phyloP scores from a whole-genome alignment of 2,329 filamentous ascomycete species.

The Dothiorella sarmentorum region DNA sequence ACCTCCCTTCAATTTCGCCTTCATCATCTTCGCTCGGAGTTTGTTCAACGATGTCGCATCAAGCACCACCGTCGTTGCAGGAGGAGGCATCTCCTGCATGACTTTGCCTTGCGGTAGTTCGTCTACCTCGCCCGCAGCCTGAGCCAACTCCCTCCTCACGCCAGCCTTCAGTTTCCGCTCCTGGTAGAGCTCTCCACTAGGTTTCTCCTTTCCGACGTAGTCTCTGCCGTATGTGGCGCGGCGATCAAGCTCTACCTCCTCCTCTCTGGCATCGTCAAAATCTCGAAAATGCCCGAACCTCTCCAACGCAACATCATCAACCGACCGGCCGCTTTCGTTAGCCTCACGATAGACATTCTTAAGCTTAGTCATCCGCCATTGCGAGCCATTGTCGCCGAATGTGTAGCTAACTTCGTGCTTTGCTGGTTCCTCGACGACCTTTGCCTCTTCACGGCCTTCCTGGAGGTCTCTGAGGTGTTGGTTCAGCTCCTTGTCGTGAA shows the following conservation, averaged over 20 bases:
- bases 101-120: conserved; percentile 52
- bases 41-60: conserved; percentile 82
- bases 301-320: conserved; percentile 81
- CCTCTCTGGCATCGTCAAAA: conserved; percentile 91
- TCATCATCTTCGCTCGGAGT: conserved; percentile 92
- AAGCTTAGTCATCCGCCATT: conserved; percentile 96
- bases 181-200: conserved; percentile 79
- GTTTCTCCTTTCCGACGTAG: conserved; percentile 81
- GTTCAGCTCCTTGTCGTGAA: conserved; percentile 82
- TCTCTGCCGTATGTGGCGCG: conserved; percentile 78
- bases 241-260: conserved; percentile 84
- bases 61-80: conserved; percentile 51
- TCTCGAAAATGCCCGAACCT: conserved; percentile 75
- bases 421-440: conserved; percentile 50
- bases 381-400: conserved; percentile 84
- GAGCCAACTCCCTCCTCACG: conserved; percentile 37
- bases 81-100: conserved; percentile 53
- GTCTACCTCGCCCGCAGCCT: conserved; percentile 20
- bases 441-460: conserved; percentile 33
- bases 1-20: conserved; percentile 79
- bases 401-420: conserved; percentile 70
- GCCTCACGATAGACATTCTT: conserved; percentile 79
- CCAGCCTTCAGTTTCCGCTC: conserved; percentile 66
- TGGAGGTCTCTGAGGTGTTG: conserved; percentile 61
- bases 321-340: conserved; percentile 64